Percentiles rank a stretch among this genome's conserved stretches.
Conservation (phyloP, 2,329 filamentous ascomycete species). For the Pseudogymnoascus sp. region DNA sequence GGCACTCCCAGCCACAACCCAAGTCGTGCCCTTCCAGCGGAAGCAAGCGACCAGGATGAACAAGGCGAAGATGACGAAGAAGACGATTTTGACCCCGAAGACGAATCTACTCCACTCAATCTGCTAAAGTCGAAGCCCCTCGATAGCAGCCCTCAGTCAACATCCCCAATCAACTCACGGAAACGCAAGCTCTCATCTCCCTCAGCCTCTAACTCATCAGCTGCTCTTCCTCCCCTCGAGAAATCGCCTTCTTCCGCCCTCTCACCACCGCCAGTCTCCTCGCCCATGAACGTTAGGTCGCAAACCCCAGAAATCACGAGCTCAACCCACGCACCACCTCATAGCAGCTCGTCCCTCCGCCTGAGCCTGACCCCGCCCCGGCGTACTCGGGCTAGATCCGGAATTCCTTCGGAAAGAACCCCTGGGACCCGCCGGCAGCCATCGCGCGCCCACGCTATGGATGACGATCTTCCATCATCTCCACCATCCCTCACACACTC, state of each 20-base stretch:
- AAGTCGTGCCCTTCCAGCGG: slow-evolving; percentile 16
- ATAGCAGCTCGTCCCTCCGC: slow-evolving; percentile 22
- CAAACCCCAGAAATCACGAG: slow-evolving; percentile 23
- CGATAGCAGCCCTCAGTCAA: slow-evolving; percentile 22
- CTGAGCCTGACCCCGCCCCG: not conserved
- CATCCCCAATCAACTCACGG: slow-evolving; percentile 32
- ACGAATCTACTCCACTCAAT: slow-evolving; percentile 59
- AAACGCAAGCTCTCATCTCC: slow-evolving; percentile 42
- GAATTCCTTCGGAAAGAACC: slow-evolving; percentile 7
- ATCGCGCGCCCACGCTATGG: slow-evolving; percentile 15
- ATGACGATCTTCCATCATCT: slow-evolving; percentile 37
- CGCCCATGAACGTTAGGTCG: not conserved
- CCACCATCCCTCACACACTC: slow-evolving; percentile 60
- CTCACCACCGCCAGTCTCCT: slow-evolving; percentile 10
- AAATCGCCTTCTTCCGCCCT: slow-evolving; percentile 5
- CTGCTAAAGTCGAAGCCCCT: slow-evolving; percentile 34
- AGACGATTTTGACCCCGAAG: slow-evolving; percentile 52
- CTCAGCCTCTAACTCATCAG: slow-evolving; percentile 23
- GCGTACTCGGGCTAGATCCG: not conserved
- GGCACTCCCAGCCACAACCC: slow-evolving; percentile 24
- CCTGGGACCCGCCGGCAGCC: slow-evolving; percentile 5
- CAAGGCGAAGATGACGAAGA: slow-evolving; percentile 31
- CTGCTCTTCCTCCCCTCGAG: slow-evolving; percentile 12
- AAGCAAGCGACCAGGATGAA: slow-evolving; percentile 31
- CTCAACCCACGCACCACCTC: slow-evolving; percentile 28